Evolutionary conservation across 352 stramenopile genomes (phyloP).

Genomic region (Globisporangium barbulae): DNA sequence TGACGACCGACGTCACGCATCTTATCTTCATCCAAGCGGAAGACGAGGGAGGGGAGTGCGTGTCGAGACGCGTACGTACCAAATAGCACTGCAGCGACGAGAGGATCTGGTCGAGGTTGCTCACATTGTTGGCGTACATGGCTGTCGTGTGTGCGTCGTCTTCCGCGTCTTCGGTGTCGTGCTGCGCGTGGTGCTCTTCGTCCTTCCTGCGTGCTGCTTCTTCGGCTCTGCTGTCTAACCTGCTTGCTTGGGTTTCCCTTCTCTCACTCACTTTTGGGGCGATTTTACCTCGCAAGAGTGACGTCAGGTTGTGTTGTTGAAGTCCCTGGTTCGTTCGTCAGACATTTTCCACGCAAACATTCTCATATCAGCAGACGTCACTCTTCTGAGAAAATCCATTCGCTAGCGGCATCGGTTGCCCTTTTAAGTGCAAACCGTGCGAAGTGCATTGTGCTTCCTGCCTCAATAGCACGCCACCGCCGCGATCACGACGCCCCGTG

Average conservation of each 20-base stretch:
- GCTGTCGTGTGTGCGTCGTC: background rate
- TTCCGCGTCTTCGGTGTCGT: background rate
- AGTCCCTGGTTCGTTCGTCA: background rate
- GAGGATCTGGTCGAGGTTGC: slow-evolving; percentile 85
- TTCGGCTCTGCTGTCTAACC: background rate
- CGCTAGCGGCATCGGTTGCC: background rate
- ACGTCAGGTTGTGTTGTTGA: slow-evolving; percentile 1
- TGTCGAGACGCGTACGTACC: slow-evolving; percentile 27
- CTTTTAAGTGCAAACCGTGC: background rate
- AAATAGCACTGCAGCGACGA: slow-evolving; percentile 82
- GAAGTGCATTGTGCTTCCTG: too few relatives aligned
- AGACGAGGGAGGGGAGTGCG: background rate
- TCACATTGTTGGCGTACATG: slow-evolving; percentile 86
- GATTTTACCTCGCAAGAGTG: background rate
- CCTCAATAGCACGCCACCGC: too few relatives aligned
- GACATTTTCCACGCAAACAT: background rate
- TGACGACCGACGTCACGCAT: background rate
- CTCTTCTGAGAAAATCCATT: slow-evolving; percentile 3
- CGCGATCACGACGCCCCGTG: too few relatives aligned
- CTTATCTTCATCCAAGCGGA: background rate
- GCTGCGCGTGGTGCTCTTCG: background rate
- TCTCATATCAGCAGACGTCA: background rate
- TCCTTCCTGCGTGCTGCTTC: background rate
- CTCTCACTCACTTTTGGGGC: background rate
- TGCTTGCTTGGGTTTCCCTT: background rate